Conservation (phyloP, 2,329 filamentous ascomycete genomes). For the Fusarium sp. region DNA sequence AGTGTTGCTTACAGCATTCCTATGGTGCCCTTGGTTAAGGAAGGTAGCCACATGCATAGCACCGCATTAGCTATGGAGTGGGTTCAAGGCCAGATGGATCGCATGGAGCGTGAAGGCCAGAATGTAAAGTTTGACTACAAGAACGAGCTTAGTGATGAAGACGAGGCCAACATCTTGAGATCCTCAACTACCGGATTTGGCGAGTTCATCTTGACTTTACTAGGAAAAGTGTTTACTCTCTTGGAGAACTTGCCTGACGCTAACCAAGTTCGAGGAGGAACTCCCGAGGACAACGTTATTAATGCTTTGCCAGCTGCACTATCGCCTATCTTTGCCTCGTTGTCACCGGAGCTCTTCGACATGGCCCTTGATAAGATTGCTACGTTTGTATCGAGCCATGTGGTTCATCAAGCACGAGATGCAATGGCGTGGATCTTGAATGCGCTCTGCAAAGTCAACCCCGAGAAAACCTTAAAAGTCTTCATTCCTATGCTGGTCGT, state of each 20-base stretch:
- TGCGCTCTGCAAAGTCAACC: slow-evolving; percentile 93
- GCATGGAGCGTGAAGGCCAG: slow-evolving; percentile 89
- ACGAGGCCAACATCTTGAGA: slow-evolving; percentile 86
- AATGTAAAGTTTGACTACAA: slow-evolving; percentile 88
- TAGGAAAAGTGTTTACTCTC: slow-evolving; percentile 94
- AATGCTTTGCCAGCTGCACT: slow-evolving; percentile 94
- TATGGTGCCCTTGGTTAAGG: slow-evolving; percentile 76
- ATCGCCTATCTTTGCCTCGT: slow-evolving; percentile 86
- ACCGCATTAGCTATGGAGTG: slow-evolving; percentile 86
- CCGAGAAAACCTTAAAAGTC: slow-evolving; percentile 89
- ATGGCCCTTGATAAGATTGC: slow-evolving; percentile 91
- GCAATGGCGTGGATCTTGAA: slow-evolving; percentile 99
- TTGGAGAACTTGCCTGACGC: slow-evolving; percentile 95
- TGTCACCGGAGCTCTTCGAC: slow-evolving; percentile 94
- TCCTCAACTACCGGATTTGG: slow-evolving; percentile 95
- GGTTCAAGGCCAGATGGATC: slow-evolving; percentile 93
- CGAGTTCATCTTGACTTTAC: slow-evolving; percentile 89
- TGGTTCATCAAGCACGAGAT: slow-evolving; percentile 95
- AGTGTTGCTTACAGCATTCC: slow-evolving; percentile 96
- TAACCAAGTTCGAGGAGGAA: slow-evolving; percentile 85
- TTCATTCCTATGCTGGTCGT: slow-evolving; percentile 90
- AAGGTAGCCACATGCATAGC: slow-evolving; percentile 74
- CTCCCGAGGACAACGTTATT: slow-evolving; percentile 96
- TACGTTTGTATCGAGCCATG: slow-evolving; percentile 90
- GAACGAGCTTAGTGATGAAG: slow-evolving; percentile 82